Conservation (phyloP, 2,329 filamentous ascomycete genomes). For the Ceratocystiopsis minuta region DNA sequence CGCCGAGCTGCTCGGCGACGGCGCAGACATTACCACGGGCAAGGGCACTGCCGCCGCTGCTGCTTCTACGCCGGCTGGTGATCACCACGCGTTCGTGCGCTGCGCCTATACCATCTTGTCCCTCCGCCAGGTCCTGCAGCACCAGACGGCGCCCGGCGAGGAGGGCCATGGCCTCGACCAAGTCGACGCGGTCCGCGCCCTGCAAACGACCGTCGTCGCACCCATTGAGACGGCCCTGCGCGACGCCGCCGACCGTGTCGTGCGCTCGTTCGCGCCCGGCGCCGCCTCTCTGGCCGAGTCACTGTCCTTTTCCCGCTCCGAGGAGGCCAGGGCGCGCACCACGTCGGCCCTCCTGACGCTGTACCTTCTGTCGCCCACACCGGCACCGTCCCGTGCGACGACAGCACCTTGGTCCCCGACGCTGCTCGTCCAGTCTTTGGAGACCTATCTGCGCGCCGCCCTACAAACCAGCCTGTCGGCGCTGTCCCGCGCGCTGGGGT, state of each 20-base stretch:
- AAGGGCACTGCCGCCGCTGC: too few relatives aligned
- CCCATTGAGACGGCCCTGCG: constrained; percentile 61
- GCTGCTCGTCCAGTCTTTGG: constrained; percentile 57
- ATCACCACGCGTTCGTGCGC: constrained; percentile 63
- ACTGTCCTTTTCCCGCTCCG: constrained; percentile 43
- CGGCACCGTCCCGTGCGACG: constrained; percentile 15
- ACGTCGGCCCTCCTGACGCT: constrained; percentile 59
- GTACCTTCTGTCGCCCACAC: constrained; percentile 60
- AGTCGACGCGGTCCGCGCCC: constrained; percentile 51
- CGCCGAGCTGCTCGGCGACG: constrained; percentile 28
- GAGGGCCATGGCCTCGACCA: constrained; percentile 62
- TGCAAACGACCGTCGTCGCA: constrained; percentile 47
- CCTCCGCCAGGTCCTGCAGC: constrained; percentile 53
- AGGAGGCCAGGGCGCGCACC: constrained; percentile 61
- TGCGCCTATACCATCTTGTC: constrained; percentile 65
- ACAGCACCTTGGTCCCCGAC: constrained; percentile 42
- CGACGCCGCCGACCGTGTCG: constrained; percentile 55
- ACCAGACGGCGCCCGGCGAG: constrained; percentile 42
- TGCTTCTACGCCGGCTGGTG: constrained; percentile 15
- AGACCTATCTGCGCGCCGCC: constrained; percentile 65
- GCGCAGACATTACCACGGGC: too few relatives aligned
- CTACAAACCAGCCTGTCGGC: constrained; percentile 62
- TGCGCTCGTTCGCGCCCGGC: constrained; percentile 70
- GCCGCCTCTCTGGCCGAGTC: constrained; percentile 16
- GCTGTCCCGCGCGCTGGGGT: constrained; percentile 57